These are phyloP conservation scores for Clohesyomyces aquaticus DNA, from an alignment of 495 filamentous ascomycete genomes.

Conservation along the genomic window DNA sequence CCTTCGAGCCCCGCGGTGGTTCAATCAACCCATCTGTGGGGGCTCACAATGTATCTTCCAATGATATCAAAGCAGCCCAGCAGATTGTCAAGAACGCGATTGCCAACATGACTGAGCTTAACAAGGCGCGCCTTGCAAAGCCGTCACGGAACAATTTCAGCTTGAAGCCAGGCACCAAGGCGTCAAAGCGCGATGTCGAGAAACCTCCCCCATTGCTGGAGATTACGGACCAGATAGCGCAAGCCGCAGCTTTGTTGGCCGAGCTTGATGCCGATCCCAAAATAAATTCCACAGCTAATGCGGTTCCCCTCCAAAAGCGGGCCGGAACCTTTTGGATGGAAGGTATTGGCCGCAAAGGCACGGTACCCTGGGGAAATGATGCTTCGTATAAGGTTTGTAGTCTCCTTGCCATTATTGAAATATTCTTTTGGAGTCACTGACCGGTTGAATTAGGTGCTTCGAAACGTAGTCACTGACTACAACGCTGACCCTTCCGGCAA, in stretches of 20 bases:
- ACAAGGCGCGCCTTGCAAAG: not conserved
- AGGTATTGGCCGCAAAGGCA: not conserved
- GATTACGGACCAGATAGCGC: not conserved
- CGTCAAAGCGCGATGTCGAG: not conserved
- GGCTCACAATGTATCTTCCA: too few species aligned
- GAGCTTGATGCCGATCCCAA: not conserved
- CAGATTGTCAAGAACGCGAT: not conserved
- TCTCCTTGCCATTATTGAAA: not conserved
- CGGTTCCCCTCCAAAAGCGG: not conserved
- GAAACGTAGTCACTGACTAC: too few species aligned
- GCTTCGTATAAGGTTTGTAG: not conserved
- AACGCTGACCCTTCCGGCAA: too few species aligned
- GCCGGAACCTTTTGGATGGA: not conserved
- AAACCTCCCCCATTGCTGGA: not conserved
- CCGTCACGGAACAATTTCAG: not conserved
- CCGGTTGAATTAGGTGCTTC: too few species aligned
- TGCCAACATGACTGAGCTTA: not conserved
- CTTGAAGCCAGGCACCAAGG: not conserved
- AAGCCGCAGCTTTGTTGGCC: not conserved
- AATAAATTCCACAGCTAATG: not conserved
- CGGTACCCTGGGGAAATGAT: constrained; percentile 1
- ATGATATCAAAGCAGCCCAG: too few species aligned
- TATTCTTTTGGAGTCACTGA: too few species aligned
- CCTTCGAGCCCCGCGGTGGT: too few species aligned
- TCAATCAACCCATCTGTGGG: too few species aligned